Percentiles rank a stretch among this genome's conserved stretches.
These are phyloP conservation scores for Dendryphion nanum DNA, from an alignment of 2,329 filamentous ascomycete genomes.

Conservation along the genomic window DNA sequence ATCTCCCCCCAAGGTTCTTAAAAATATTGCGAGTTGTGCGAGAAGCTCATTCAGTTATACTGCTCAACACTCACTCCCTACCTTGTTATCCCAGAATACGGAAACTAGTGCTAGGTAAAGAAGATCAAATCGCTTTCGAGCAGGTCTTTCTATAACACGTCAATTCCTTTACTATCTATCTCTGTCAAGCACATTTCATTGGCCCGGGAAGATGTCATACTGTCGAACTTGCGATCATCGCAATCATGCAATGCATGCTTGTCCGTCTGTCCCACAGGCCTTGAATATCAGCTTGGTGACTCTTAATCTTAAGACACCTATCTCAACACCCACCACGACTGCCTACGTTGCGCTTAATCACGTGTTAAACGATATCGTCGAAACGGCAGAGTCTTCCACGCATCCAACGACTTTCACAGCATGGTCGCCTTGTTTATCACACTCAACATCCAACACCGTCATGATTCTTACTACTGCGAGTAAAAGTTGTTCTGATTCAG, in stretches of 20 bases:
- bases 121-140: too few relatives aligned
- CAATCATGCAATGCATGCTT: conserved; percentile 16
- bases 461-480: conserved; percentile 23
- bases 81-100: too few relatives aligned
- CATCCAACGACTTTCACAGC: conserved; percentile 24
- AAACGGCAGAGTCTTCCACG: conserved; percentile 19
- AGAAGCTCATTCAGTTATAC: too few relatives aligned
- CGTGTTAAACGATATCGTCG: conserved; percentile 26
- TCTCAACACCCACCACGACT: conserved; percentile 6
- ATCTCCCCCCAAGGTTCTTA: too few relatives aligned
- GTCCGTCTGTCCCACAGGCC: conserved; percentile 11
- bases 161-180: too few relatives aligned
- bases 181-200: too few relatives aligned
- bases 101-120: too few relatives aligned
- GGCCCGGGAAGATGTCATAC: too few relatives aligned
- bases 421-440: conserved; percentile 24
- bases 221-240: conserved; percentile 30
- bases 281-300: conserved; percentile 23
- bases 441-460: conserved; percentile 11
- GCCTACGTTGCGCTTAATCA: conserved; percentile 17
- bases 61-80: too few relatives aligned
- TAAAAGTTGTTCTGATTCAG: conserved; percentile 14
- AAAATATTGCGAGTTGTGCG: too few relatives aligned
- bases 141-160: too few relatives aligned
- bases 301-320: conserved; percentile 19